These are phyloP conservation scores for Rhodosporidiobolus sp. DNA, from an alignment of 768 basidiomycete species.

Conservation along the genomic window DNA sequence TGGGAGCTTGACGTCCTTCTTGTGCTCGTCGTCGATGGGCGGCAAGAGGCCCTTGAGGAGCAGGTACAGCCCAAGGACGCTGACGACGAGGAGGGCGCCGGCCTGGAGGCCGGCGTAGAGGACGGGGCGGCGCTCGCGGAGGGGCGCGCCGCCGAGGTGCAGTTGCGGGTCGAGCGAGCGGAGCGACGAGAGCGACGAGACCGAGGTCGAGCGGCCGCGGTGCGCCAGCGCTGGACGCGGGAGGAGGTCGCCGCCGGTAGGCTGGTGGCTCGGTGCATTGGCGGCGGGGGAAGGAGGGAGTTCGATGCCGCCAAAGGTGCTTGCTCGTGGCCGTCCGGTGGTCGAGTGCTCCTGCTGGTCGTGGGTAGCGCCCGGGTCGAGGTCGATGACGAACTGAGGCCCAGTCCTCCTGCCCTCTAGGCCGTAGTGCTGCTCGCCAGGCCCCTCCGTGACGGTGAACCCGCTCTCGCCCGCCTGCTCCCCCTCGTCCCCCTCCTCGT, in stretches of 20 bases:
- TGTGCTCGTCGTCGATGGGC: slow-evolving; percentile 61
- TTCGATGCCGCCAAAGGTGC: slow-evolving; percentile 28
- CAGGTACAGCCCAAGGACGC: slow-evolving; percentile 67
- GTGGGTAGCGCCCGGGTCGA: background rate
- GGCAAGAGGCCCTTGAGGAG: slow-evolving; percentile 63
- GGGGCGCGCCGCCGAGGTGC: slow-evolving; percentile 28
- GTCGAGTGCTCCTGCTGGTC: too few relatives aligned
- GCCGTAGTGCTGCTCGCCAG: background rate
- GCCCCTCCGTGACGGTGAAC: background rate
- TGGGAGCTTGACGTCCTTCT: slow-evolving; percentile 71
- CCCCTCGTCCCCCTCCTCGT: background rate
- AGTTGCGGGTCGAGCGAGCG: slow-evolving; percentile 23
- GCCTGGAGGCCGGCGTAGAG: slow-evolving; percentile 81
- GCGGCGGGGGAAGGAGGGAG: slow-evolving; percentile 8
- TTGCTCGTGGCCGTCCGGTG: slow-evolving; percentile 6
- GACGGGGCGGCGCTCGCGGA: slow-evolving; percentile 54
- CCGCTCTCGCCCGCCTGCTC: background rate
- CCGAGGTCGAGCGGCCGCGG: slow-evolving; percentile 21
- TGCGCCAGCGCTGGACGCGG: background rate
- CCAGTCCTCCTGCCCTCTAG: background rate
- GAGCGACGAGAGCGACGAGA: slow-evolving; percentile 20
- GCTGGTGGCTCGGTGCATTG: background rate
- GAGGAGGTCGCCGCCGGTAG: background rate
- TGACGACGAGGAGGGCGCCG: slow-evolving; percentile 68
- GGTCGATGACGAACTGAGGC: slow-evolving; percentile 20